These are phyloP conservation scores for Gleditsia sinensis DNA, from an alignment of 306 rosid genomes.

Conservation along the genomic window DNA sequence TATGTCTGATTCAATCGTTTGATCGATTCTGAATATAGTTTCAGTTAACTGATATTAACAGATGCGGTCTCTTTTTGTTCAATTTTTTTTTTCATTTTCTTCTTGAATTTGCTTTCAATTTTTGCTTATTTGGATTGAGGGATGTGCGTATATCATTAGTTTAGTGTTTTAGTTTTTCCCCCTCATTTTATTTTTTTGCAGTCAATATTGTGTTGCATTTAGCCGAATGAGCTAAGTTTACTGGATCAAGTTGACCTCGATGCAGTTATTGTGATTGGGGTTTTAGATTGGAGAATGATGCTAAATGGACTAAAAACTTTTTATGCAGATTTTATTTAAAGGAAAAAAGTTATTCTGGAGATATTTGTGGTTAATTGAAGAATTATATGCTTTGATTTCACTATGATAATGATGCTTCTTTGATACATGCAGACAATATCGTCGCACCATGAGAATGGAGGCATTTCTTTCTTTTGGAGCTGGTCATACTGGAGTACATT, in stretches of 20 bases:
- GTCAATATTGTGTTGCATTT: neutral
- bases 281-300: neutral
- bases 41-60: neutral
- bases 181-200: neutral
- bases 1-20: neutral
- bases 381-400: conserved; percentile 20
- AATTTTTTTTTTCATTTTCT: neutral
- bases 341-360: neutral
- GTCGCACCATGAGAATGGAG: conserved; percentile 60
- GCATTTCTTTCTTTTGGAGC: conserved; percentile 96
- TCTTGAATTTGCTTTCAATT: neutral
- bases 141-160: neutral
- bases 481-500: conserved; percentile 99
- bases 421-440: conserved; percentile 59
- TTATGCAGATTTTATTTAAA: neutral
- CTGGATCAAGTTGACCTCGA: neutral
- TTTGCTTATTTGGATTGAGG: neutral
- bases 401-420: conserved; percentile 21
- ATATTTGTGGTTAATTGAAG: conserved; percentile 13
- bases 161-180: neutral
- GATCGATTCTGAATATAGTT: neutral
- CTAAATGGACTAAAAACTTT: neutral
- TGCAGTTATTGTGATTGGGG: neutral
- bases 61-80: neutral
- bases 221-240: neutral